phyloP scores from a whole-genome alignment of 257 asterid genomes.

The Salvia rosmarinus region DNA sequence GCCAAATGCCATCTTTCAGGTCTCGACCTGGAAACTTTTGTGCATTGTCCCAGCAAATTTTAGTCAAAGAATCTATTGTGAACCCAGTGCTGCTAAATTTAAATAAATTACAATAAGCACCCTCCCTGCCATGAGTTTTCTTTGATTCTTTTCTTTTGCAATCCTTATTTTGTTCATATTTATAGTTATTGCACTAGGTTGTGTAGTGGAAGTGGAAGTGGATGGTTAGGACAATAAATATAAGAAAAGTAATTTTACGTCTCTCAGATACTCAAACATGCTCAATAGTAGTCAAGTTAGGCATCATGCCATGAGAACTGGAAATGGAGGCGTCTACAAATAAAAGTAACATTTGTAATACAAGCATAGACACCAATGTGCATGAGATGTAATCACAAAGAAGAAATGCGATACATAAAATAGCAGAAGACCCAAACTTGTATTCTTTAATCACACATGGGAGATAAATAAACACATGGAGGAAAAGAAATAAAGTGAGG shows the following conservation, averaged over 20 bases:
- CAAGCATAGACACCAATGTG: neutral
- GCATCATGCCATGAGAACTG: neutral
- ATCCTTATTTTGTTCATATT: slow-evolving; percentile 5
- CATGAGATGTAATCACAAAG: neutral
- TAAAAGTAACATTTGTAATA: neutral
- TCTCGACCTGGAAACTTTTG: slow-evolving; percentile 65
- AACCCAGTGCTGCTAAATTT: slow-evolving; percentile 29
- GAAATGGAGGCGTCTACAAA: neutral
- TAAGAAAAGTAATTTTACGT: neutral
- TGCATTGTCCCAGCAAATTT: slow-evolving; percentile 76
- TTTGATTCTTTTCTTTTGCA: neutral
- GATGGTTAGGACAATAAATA: neutral
- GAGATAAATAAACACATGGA: neutral
- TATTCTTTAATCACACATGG: neutral
- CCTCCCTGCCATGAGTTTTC: neutral
- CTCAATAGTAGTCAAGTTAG: slow-evolving; percentile 14
- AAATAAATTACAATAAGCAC: slow-evolving; percentile 22
- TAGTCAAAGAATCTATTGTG: slow-evolving; percentile 52
- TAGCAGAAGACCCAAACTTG: neutral
- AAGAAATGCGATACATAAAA: neutral
- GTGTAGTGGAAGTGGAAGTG: neutral
- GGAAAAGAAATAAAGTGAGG: slow-evolving; percentile 2
- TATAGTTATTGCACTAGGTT: neutral
- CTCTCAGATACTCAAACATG: neutral
- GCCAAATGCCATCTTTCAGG: slow-evolving; percentile 86